Evolutionary conservation across 1,139 yeast genomes (phyloP).

Genomic region (Schwanniomyces etchellsii): DNA sequence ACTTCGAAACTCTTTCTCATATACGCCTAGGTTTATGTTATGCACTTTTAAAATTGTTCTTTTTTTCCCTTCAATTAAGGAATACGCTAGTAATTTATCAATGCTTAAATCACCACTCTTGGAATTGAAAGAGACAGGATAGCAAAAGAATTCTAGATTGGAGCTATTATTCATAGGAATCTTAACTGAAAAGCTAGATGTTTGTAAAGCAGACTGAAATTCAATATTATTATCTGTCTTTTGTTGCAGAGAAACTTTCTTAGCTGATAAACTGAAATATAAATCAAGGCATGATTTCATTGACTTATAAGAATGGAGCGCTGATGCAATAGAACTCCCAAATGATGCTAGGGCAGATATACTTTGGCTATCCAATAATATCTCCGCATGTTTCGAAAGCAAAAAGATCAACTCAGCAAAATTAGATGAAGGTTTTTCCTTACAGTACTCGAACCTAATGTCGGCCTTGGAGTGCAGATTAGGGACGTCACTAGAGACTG

Average conservation of each 20-base stretch:
- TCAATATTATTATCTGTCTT: conserved; percentile 1
- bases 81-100: conserved; percentile 21
- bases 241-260: neutral
- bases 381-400: conserved; percentile 35
- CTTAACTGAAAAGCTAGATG: conserved; percentile 20
- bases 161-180: conserved; percentile 8
- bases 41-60: conserved; percentile 15
- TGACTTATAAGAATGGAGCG: too few species aligned
- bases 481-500: too few species aligned
- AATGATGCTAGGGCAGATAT: neutral
- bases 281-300: too few species aligned
- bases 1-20: conserved; percentile 20
- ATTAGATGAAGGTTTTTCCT: conserved; percentile 15
- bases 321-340: neutral
- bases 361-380: conserved; percentile 22
- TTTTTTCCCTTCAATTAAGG: conserved; percentile 7
- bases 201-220: conserved; percentile 25
- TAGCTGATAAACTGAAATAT: neutral
- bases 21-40: conserved; percentile 14
- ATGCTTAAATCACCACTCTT: conserved; percentile 22
- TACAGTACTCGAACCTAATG: conserved; percentile 46
- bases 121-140: conserved; percentile 36
- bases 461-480: too few species aligned
- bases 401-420: conserved; percentile 35
- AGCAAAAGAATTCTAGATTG: conserved; percentile 15